phyloP scores from a whole-genome alignment of 1,284 basidiomycete species.

The Cutaneotrichosporon sp. region DNA sequence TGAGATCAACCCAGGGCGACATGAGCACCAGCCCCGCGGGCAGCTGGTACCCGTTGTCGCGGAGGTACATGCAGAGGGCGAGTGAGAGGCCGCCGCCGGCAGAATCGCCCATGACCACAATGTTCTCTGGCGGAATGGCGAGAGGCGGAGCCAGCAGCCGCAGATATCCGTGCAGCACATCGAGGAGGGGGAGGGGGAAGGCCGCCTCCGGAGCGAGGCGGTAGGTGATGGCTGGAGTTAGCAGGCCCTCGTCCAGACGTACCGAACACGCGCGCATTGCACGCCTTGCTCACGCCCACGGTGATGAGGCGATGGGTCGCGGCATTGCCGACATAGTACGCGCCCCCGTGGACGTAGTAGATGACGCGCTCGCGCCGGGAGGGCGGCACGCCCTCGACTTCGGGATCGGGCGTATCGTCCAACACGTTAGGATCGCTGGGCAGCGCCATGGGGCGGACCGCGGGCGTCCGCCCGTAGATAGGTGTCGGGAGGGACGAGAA shows the following conservation, averaged over 20 bases:
- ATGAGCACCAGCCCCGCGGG: slow-evolving; percentile 78
- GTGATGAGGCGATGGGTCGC: slow-evolving; percentile 91
- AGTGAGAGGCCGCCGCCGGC: slow-evolving; percentile 86
- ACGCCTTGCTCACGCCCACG: slow-evolving; percentile 83
- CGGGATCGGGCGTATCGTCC: slow-evolving; percentile 13
- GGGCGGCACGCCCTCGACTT: slow-evolving; percentile 21
- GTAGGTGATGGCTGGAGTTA: slow-evolving; percentile 76
- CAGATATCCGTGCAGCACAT: slow-evolving; percentile 81
- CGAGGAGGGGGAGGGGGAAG: slow-evolving; percentile 91
- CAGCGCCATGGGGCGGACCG: background rate
- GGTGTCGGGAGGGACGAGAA: background rate
- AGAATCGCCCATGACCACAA: slow-evolving; percentile 83
- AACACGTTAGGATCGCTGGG: background rate
- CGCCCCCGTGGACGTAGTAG: slow-evolving; percentile 91
- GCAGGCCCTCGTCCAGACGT: slow-evolving; percentile 33
- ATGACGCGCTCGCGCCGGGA: slow-evolving; percentile 70
- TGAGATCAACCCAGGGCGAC: slow-evolving; percentile 93
- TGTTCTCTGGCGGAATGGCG: slow-evolving; percentile 83
- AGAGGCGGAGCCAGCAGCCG: slow-evolving; percentile 77
- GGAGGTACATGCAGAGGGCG: slow-evolving; percentile 84
- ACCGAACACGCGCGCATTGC: slow-evolving; percentile 93
- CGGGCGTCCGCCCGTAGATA: background rate
- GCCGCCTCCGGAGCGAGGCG: slow-evolving; percentile 89
- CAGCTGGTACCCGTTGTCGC: slow-evolving; percentile 73
- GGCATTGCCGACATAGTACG: slow-evolving; percentile 89